Evolutionary conservation across 2,329 filamentous ascomycete genomes (phyloP).

Genomic region (Scortechinia acanthostroma): DNA sequence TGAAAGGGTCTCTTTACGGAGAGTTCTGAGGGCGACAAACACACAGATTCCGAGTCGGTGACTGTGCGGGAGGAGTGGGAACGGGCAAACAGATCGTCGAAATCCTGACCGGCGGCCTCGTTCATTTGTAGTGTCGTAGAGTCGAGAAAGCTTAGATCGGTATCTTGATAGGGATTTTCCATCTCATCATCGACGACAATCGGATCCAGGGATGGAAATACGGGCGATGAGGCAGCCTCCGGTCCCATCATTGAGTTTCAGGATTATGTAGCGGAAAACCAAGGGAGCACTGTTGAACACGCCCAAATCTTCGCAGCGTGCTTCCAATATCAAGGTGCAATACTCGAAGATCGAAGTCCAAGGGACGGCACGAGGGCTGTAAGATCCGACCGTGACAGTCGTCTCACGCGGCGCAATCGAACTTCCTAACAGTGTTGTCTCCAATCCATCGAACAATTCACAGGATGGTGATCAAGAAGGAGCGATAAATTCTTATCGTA

Average conservation of each 20-base stretch:
- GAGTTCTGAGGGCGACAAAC: slow-evolving; percentile 16
- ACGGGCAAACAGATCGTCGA: slow-evolving; percentile 27
- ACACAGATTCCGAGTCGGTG: slow-evolving; percentile 14
- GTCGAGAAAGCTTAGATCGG: slow-evolving; percentile 31
- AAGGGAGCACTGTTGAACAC: too few species aligned
- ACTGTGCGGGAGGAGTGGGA: slow-evolving; percentile 17
- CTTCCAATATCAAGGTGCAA: too few species aligned
- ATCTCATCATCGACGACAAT: slow-evolving; percentile 31
- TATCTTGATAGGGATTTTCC: slow-evolving; percentile 25
- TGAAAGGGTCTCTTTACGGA: slow-evolving; percentile 9
- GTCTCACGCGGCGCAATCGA: too few species aligned
- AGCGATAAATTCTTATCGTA: too few species aligned
- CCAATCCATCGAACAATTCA: too few species aligned
- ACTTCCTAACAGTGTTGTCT: too few species aligned
- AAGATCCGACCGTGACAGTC: too few species aligned
- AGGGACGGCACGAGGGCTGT: too few species aligned
- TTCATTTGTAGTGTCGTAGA: slow-evolving; percentile 22
- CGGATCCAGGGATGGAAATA: slow-evolving; percentile 25
- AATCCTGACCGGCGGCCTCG: slow-evolving; percentile 24
- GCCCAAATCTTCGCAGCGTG: too few species aligned
- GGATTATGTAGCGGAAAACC: too few species aligned
- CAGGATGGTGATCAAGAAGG: too few species aligned
- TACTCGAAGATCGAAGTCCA: too few species aligned
- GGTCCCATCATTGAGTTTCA: slow-evolving; percentile 20
- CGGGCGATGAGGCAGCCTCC: slow-evolving; percentile 20